Conservation (phyloP, 1,284 basidiomycete species). For the Mycosarcoma maydis region DNA sequence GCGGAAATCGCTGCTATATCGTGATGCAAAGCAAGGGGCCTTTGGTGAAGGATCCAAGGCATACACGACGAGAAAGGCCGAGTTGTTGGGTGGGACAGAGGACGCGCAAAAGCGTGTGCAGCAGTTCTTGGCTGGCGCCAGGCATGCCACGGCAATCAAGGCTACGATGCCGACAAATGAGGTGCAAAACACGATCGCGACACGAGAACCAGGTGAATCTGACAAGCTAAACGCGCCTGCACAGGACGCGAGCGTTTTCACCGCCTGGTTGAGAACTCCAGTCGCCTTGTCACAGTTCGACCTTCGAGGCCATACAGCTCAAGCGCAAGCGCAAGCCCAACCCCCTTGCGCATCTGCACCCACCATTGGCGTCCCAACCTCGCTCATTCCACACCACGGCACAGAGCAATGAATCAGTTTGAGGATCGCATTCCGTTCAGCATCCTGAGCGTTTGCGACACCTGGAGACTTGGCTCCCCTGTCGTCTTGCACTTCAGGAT, state of each 20-base stretch:
- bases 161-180: background rate
- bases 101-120: conserved; percentile 6
- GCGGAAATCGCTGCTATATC: conserved; percentile 1
- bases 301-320: background rate
- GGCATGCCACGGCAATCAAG: conserved; percentile 18
- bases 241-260: background rate
- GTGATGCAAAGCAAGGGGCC: conserved; percentile 21
- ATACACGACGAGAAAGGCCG: conserved; percentile 19
- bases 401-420: no score
- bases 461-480: no score
- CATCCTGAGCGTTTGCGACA: no score
- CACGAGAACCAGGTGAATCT: background rate
- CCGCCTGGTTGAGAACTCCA: conserved; percentile 26
- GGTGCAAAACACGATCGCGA: background rate
- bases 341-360: no score
- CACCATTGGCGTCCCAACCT: no score
- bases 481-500: no score
- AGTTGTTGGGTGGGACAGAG: conserved; percentile 15
- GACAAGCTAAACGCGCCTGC: background rate
- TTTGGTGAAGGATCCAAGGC: conserved; percentile 6
- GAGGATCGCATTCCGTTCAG: no score
- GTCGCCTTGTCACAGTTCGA: conserved; percentile 13
- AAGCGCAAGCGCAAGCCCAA: no score
- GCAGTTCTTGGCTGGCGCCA: conserved; percentile 11
- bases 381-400: no score